phyloP scores from a whole-genome alignment of 1,139 yeast genomes.

The Lodderomyces margitis region DNA sequence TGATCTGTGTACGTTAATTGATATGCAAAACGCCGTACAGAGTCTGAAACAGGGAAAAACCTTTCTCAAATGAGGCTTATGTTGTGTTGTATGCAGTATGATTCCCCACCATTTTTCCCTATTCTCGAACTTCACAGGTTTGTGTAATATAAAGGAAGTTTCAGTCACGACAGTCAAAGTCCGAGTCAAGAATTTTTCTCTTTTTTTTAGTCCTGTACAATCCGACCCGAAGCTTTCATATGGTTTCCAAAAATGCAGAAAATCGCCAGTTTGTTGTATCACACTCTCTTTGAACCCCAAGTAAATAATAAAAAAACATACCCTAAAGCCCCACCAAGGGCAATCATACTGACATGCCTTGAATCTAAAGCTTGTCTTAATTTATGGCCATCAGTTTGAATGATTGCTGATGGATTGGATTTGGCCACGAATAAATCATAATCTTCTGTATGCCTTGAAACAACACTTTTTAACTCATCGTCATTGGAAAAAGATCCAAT shows the following conservation, averaged over 20 bases:
- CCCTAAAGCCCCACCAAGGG: conserved; percentile 56
- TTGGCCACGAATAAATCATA: conserved; percentile 47
- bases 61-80: no score
- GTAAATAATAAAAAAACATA: conserved; percentile 22
- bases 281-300: no score
- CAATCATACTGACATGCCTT: conserved; percentile 77
- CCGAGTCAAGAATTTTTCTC: no score
- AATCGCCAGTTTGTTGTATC: no score
- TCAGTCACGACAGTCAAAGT: neutral
- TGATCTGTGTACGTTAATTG: no score
- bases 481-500: neutral
- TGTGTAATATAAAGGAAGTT: neutral
- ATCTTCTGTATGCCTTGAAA: conserved; percentile 42
- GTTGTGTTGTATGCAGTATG: neutral
- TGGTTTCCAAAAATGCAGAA: no score
- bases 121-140: no score
- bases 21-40: no score
- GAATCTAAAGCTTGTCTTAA: conserved; percentile 63
- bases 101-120: neutral
- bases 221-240: no score
- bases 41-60: no score
- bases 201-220: no score
- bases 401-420: conserved; percentile 40
- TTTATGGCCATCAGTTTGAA: conserved; percentile 46
- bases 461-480: conserved; percentile 13